Conservation (phyloP, 768 basidiomycete genomes). For the Pluteus cervinus region DNA sequence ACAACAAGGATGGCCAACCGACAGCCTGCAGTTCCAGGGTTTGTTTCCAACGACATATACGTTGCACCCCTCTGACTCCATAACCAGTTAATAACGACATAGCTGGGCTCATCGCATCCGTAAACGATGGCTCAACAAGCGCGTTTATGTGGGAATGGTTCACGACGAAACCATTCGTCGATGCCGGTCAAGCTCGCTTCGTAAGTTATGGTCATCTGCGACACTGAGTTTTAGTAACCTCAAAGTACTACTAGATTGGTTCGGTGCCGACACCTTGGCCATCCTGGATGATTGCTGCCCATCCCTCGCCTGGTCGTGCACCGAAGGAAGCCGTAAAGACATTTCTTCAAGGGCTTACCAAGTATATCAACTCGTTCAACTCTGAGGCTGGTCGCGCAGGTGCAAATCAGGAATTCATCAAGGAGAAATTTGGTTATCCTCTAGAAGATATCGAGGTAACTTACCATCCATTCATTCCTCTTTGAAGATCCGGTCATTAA, state of each 20-base stretch:
- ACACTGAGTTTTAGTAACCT: constrained; percentile 1
- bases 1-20: constrained; percentile 74
- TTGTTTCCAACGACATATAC: constrained; percentile 8
- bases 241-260: constrained; percentile 49
- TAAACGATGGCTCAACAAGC: constrained; percentile 83
- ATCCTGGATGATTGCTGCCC: constrained; percentile 92
- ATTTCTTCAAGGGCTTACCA: constrained; percentile 63
- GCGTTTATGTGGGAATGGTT: constrained; percentile 98
- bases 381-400: constrained; percentile 48
- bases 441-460: constrained; percentile 73
- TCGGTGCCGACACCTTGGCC: constrained; percentile 93
- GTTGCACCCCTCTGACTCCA: not conserved
- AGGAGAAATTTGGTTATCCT: constrained; percentile 72
- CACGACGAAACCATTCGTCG: constrained; percentile 64
- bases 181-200: constrained; percentile 75
- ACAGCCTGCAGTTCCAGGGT: constrained; percentile 69
- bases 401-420: constrained; percentile 70
- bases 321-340: constrained; percentile 36
- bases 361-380: constrained; percentile 63
- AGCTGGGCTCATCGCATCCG: constrained; percentile 74
- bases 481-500: not conserved
- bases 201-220: constrained; percentile 39
- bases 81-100: constrained; percentile 73
- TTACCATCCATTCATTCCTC: constrained; percentile 1
- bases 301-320: constrained; percentile 56